Base-by-base conservation (phyloP, 2,329 filamentous ascomycete genomes). In the Stagonosporopsis vannaccii region DNA sequence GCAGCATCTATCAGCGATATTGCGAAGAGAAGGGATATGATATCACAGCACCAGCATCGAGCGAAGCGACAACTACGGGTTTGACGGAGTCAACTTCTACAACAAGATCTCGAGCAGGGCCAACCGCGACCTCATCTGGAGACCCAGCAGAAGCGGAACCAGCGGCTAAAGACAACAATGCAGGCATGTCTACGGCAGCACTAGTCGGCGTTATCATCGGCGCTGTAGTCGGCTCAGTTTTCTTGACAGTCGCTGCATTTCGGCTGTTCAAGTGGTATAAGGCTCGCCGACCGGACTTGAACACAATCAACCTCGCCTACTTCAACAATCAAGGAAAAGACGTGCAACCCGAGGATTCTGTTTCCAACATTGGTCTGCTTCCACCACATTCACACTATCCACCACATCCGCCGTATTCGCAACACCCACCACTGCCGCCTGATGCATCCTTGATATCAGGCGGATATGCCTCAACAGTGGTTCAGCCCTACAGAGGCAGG, bases 11-110 rank as follows among this genome's bases (percentile, higher is more conserved):
- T 23, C 26, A 2, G 12, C 43, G 32, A 19, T 46, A 46, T 11
- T 46, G 43, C 17, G 43, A 30, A 17, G 43, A 36, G 7, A 46
- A 46, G 17, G 43, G 43, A 11, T 46, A 46, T 15, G 26, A 26
- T 13, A 32, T 11, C 8, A 20, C 23, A 25, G 22, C 43, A 17
- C 43, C 43, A 13, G 43, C 43, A 37, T 20, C 32, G n/a, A 36
- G 5, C 6, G 25, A 20, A n/a, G 43, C 32, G 12, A 41, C 23
- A 20, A 55, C 19, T 13, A 50, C 40, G 3, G 40, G 4, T n/a
- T 9, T 17, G 5, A 20, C 26, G 7, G 19, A 20, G 26, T n/a
- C 23, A 12, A 26, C 39, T 17, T 11, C 22, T 9, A 28, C 40
- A 22, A 11, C 25, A 19, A 23, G 8, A 6, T 12, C n/a, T 30